These are phyloP conservation scores for Carex kokanica DNA, from an alignment of 176 grass and related monocot species.

Conservation along the genomic window DNA sequence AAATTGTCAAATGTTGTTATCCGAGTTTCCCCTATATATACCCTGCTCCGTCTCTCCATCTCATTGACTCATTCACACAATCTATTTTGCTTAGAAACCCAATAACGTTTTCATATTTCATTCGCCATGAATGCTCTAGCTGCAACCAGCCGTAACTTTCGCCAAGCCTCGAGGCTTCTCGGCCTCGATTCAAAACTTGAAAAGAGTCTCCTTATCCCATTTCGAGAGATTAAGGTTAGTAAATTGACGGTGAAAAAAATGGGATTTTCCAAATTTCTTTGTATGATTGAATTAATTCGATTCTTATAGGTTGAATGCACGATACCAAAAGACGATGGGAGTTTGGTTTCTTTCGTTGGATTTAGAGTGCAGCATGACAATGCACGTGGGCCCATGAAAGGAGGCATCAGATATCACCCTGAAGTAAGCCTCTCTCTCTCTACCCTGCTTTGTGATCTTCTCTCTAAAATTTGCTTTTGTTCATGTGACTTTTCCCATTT, in stretches of 20 bases:
- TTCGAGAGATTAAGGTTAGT: constrained; percentile 76
- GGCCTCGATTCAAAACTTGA: constrained; percentile 86
- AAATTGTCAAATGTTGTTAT: constrained; percentile 11
- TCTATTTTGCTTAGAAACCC: neutral
- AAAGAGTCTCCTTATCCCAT: constrained; percentile 77
- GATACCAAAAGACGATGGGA: constrained; percentile 93
- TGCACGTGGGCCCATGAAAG: constrained; percentile 95
- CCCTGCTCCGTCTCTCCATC: neutral
- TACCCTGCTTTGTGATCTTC: neutral
- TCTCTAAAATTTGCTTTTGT: neutral
- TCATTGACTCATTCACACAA: constrained; percentile 7
- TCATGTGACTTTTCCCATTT: neutral
- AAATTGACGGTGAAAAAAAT: neutral
- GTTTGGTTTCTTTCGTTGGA: constrained; percentile 66
- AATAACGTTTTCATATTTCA: neutral
- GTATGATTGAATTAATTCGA: neutral
- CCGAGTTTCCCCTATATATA: constrained; percentile 45
- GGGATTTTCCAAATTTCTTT: neutral
- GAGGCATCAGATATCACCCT: constrained; percentile 87
- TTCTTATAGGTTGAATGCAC: constrained; percentile 85
- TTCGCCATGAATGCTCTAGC: constrained; percentile 79
- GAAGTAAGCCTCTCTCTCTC: constrained; percentile 46
- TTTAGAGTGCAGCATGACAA: constrained; percentile 99
- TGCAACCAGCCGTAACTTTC: constrained; percentile 83
- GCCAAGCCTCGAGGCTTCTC: constrained; percentile 59